Percentiles rank a stretch among this genome's conserved stretches.
These are phyloP conservation scores for Ganoderma multipileum DNA, from an alignment of 1,284 basidiomycete genomes.

Conservation along the genomic window DNA sequence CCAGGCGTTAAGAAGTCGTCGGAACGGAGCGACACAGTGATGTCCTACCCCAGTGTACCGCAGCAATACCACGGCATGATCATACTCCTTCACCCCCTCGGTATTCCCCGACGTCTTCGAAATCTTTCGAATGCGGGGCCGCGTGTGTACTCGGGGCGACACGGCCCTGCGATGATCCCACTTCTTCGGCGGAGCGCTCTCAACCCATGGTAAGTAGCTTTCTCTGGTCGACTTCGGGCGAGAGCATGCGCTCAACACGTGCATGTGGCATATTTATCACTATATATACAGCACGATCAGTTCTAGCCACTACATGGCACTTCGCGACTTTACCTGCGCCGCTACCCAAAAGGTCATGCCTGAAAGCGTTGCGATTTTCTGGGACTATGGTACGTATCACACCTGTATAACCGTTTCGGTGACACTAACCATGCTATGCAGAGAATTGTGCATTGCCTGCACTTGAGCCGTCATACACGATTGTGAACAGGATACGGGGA, in stretches of 20 bases:
- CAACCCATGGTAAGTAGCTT: background rate
- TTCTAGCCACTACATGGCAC: background rate
- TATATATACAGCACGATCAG: background rate
- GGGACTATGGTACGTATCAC: conserved; percentile 62
- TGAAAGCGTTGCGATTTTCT: conserved; percentile 57
- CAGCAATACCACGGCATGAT: background rate
- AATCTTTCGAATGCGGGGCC: background rate
- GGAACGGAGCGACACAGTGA: background rate
- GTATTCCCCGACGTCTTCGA: background rate
- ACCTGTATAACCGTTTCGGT: background rate
- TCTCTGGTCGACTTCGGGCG: background rate
- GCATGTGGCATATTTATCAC: background rate
- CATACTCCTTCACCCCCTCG: background rate
- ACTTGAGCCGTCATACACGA: conserved; percentile 49
- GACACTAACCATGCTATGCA: conserved; percentile 31
- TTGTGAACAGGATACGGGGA: conserved; percentile 36
- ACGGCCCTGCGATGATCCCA: background rate
- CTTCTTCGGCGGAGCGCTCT: background rate
- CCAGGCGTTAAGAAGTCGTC: background rate
- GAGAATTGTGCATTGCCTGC: conserved; percentile 63
- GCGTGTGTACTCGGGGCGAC: background rate
- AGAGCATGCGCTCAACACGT: background rate
- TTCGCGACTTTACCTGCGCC: background rate
- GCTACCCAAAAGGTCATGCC: background rate
- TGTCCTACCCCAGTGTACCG: background rate